phyloP scores from a whole-genome alignment of 768 basidiomycete species.

The Trametes sanguinea region DNA sequence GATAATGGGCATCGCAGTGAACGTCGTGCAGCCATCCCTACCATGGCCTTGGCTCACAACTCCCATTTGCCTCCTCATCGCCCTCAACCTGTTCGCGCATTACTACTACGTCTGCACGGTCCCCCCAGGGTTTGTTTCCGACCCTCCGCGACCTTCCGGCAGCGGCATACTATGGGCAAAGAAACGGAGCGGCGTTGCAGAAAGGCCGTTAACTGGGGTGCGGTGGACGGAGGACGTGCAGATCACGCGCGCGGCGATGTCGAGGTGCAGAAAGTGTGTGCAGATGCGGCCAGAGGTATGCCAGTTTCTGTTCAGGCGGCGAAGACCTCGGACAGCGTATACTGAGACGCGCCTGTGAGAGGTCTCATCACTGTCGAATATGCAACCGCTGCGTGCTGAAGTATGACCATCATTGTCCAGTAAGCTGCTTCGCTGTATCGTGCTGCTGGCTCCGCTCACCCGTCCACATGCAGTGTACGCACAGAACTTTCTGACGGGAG shows the following conservation, averaged over 20 bases:
- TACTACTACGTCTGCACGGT: slow-evolving; percentile 87
- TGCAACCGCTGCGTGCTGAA: slow-evolving; percentile 90
- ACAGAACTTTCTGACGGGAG: too few relatives aligned
- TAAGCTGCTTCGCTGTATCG: slow-evolving; percentile 42
- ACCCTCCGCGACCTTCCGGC: slow-evolving; percentile 46
- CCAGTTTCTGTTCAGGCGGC: not conserved
- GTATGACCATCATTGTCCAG: slow-evolving; percentile 91
- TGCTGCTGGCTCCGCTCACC: not conserved
- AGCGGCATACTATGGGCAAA: slow-evolving; percentile 60
- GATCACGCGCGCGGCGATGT: slow-evolving; percentile 55
- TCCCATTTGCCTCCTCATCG: slow-evolving; percentile 74
- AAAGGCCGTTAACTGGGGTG: slow-evolving; percentile 42
- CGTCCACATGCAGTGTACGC: slow-evolving; percentile 6
- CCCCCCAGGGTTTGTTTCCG: slow-evolving; percentile 77
- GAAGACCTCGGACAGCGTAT: not conserved
- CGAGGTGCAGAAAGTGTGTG: slow-evolving; percentile 70
- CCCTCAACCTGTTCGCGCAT: slow-evolving; percentile 73
- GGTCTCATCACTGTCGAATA: slow-evolving; percentile 91
- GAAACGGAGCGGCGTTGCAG: slow-evolving; percentile 33
- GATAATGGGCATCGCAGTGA: slow-evolving; percentile 49
- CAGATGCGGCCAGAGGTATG: slow-evolving; percentile 77
- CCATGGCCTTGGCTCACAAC: slow-evolving; percentile 58
- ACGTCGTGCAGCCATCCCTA: slow-evolving; percentile 71
- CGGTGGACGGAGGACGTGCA: slow-evolving; percentile 51
- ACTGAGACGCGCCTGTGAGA: slow-evolving; percentile 46